phyloP scores from a whole-genome alignment of 1,284 basidiomycete genomes.

The Sporisorium reilianum region DNA sequence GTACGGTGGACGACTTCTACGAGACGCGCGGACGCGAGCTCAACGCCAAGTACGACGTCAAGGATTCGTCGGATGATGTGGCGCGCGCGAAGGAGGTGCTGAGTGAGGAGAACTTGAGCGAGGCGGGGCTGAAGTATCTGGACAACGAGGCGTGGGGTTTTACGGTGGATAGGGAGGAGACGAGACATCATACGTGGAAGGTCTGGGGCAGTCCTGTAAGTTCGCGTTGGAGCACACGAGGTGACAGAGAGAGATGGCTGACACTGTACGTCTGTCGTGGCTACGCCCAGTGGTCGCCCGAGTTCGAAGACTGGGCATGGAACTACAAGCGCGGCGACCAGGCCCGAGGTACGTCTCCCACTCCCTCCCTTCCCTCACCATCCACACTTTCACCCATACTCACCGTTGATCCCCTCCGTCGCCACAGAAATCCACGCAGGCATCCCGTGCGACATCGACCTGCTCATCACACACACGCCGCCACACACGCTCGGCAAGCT shows the following conservation, averaged over 20 bases:
- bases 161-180: constrained; percentile 18
- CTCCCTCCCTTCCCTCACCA: not conserved
- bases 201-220: constrained; percentile 41
- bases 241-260: not conserved
- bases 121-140: constrained; percentile 22
- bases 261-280: not conserved
- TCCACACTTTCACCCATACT: not conserved
- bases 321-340: constrained; percentile 37
- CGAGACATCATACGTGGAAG: constrained; percentile 29
- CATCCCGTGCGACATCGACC: constrained; percentile 30
- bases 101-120: not conserved
- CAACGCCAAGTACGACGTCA: constrained; percentile 22
- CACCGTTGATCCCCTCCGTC: not conserved
- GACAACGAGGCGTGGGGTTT: constrained; percentile 30
- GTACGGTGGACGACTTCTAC: constrained; percentile 22
- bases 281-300: constrained; percentile 39
- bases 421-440: constrained; percentile 14
- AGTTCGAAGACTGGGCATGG: constrained; percentile 53
- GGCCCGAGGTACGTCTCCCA: constrained; percentile 8
- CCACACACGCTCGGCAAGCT: constrained; percentile 29
- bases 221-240: not conserved
- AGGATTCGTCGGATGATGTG: constrained; percentile 19
- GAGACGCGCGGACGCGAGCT: constrained; percentile 28
- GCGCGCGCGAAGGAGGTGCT: constrained; percentile 9
- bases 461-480: constrained; percentile 50